Evolutionary conservation across 805 yeast species (phyloP), one percentile per base, ranked within the genome.

Genomic region (Danielia oregonensis): DNA sequence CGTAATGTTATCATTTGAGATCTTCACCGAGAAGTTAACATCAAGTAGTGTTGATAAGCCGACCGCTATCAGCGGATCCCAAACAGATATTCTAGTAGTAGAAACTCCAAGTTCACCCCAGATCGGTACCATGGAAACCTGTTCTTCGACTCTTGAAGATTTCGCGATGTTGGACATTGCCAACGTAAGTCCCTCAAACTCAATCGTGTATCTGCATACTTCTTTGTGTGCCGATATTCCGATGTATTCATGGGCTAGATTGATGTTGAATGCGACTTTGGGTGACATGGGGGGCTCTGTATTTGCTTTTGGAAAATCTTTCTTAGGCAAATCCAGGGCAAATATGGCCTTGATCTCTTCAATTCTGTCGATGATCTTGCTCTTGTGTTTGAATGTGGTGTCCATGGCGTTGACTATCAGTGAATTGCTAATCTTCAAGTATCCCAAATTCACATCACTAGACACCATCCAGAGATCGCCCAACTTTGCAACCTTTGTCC

Each of bases 1-100:
- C 6, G 50, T 29, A 4, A 7, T 23, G 10, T 25, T 21, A 24
- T 56, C 64, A 25, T 75, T 70, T n/a, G 58, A 42, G 10, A 78
- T 45, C 48, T 65, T 64, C 32, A 74, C 32, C n/a, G 59, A 44
- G 41, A 78, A 40, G 39, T 69, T 66, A 9, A 78, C 51, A 45
- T 82, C 70, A 19, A 67, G 29, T 4, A 67, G 30, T 13, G 61
- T 65, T 1, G 73, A 65, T 16, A 68, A 75, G 51, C 46, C 73
- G 42, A 32, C 60, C 30, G 49, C 69, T 45, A 42, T 68, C 60
- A 18, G 65, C 29, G 62, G 49, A 24, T 68, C 67, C 4, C 69
- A 59, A 9, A 69, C 44, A 5, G 65, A 59, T 10, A 75, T 11
- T 28, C 71, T 58, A 0, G 68, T 55, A 1, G 72, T 60, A 1